These are phyloP conservation scores for Vachellia pachyceras DNA, from an alignment of 306 rosid species.

Conservation along the genomic window DNA sequence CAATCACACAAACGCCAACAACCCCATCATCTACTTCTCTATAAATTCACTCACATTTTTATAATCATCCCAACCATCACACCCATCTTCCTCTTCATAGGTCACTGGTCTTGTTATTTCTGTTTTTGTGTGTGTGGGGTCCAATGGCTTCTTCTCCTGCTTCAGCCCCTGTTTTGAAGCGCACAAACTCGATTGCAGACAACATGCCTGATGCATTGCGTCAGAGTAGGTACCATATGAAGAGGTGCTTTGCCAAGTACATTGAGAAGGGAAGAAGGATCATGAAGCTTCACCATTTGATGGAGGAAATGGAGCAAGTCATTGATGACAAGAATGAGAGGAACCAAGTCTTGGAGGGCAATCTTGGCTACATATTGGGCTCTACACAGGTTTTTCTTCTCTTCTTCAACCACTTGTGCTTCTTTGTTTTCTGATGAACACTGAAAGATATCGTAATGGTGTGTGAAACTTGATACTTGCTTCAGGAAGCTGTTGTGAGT, in stretches of 20 bases:
- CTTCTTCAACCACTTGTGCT: neutral
- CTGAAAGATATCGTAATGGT: neutral
- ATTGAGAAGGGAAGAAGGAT: constrained; percentile 75
- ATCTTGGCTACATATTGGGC: constrained; percentile 65
- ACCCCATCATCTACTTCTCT: neutral
- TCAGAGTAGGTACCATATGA: constrained; percentile 80
- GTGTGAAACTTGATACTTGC: neutral
- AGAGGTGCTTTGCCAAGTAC: constrained; percentile 80
- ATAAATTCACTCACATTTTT: constrained; percentile 42
- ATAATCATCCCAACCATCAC: constrained; percentile 4
- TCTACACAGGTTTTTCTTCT: constrained; percentile 69
- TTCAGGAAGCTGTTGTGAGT: constrained; percentile 81
- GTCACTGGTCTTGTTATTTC: too few species aligned
- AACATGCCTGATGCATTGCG: constrained; percentile 80
- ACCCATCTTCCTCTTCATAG: constrained; percentile 17
- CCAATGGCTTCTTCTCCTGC: constrained; percentile 42
- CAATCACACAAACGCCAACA: neutral
- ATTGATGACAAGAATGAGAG: constrained; percentile 69
- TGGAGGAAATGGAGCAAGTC: constrained; percentile 71
- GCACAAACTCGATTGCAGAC: constrained; percentile 61
- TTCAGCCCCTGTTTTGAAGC: constrained; percentile 33
- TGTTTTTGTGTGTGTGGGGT: too few species aligned
- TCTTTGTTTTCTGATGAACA: neutral
- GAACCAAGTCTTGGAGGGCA: constrained; percentile 65
- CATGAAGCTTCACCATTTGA: constrained; percentile 68